Evolutionary conservation across 306 rosid genomes (phyloP).

Genomic region (Cyamopsis tetragonoloba): DNA sequence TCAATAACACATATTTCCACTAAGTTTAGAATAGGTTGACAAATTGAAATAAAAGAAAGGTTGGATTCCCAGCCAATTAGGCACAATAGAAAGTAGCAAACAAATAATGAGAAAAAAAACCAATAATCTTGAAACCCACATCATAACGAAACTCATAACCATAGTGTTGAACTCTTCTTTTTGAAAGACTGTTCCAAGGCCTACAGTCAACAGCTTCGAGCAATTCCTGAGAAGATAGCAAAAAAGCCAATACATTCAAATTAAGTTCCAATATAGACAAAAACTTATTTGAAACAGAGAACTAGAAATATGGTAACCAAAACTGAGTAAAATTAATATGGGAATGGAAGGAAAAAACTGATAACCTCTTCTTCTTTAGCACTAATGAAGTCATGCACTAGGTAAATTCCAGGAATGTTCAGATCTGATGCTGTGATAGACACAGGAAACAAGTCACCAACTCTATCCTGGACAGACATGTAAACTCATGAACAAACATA

Average conservation of each 20-base stretch:
- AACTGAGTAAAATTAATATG: not conserved
- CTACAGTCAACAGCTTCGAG: conserved; percentile 63
- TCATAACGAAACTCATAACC: conserved; percentile 85
- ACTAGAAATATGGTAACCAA: conserved; percentile 10
- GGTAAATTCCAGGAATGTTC: conserved; percentile 72
- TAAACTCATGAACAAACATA: conserved; percentile 24
- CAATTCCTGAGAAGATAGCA: conserved; percentile 47
- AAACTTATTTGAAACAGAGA: not conserved
- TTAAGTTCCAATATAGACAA: not conserved
- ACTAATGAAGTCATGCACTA: conserved; percentile 66
- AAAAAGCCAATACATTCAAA: not conserved
- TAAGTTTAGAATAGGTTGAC: conserved; percentile 2
- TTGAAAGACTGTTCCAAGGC: conserved; percentile 71
- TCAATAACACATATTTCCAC: conserved; percentile 13
- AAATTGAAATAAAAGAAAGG: not conserved
- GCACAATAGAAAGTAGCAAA: not conserved
- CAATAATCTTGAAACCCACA: conserved; percentile 38
- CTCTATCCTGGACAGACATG: conserved; percentile 35
- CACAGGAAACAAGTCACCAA: conserved; percentile 52
- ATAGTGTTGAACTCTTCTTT: conserved; percentile 95
- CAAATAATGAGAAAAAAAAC: conserved; percentile 13
- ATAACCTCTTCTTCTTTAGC: conserved; percentile 73
- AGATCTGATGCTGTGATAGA: conserved; percentile 64
- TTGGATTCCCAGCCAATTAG: not conserved
- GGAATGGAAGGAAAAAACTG: conserved; percentile 15